Evolutionary conservation across 2,329 filamentous ascomycete genomes (phyloP).

Genomic region (Penicillium aurantiogriseum): DNA sequence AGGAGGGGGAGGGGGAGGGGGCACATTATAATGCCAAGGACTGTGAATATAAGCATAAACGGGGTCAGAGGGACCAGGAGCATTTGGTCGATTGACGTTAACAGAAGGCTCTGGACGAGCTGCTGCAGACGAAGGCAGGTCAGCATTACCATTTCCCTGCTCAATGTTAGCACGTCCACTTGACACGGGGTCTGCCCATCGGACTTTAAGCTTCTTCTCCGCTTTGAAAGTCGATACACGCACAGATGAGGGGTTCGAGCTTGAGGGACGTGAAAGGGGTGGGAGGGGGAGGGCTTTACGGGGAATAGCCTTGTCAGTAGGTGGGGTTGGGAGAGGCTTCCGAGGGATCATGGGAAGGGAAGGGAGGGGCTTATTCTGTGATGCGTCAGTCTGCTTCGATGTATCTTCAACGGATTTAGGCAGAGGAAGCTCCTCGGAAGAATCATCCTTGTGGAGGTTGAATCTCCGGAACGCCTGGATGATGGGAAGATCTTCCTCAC

Average conservation of each 20-base stretch:
- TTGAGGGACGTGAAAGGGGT: background rate
- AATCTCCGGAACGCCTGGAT: slow-evolving; percentile 1
- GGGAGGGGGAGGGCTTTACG: background rate
- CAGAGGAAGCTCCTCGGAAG: background rate
- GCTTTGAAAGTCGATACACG: background rate
- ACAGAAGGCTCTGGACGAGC: background rate
- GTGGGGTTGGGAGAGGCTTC: background rate
- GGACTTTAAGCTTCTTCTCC: background rate
- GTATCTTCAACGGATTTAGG: no score
- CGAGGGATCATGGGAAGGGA: no score
- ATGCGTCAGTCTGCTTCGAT: background rate
- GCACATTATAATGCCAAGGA: no score
- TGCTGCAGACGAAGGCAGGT: background rate
- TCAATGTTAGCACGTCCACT: background rate
- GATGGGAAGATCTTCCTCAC: background rate
- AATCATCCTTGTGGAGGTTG: background rate
- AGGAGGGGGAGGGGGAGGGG: background rate
- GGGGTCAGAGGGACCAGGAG: background rate
- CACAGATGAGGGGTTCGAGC: background rate
- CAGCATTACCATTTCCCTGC: background rate
- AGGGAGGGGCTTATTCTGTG: background rate
- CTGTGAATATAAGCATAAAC: background rate
- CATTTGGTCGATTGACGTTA: background rate
- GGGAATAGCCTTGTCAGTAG: background rate
- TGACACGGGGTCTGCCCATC: background rate